phyloP scores from a whole-genome alignment of 495 filamentous ascomycete genomes.

The Lasiosphaeris hirsuta region DNA sequence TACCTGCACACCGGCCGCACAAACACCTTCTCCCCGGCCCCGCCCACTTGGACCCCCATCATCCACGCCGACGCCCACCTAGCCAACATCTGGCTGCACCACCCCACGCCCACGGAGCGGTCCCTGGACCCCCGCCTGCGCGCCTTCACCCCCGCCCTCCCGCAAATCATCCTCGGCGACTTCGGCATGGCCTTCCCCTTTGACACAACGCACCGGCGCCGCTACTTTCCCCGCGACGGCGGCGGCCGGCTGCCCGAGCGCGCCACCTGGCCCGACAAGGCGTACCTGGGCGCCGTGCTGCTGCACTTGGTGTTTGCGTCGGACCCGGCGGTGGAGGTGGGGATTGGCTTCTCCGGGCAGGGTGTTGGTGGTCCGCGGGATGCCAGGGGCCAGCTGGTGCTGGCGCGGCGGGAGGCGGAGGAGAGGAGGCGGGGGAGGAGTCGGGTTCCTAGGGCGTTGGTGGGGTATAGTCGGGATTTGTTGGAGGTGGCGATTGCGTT shows the following conservation, averaged over 20 bases:
- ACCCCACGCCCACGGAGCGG: slow-evolving; percentile 13
- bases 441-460: no score
- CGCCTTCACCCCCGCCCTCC: not conserved
- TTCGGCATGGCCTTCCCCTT: not conserved
- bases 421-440: no score
- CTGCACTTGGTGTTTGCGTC: not conserved
- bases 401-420: no score
- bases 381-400: no score
- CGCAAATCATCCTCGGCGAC: slow-evolving; percentile 7
- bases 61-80: slow-evolving; percentile 6
- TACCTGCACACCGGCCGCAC: slow-evolving; percentile 12
- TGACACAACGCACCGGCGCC: no score
- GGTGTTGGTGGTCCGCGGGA: not conserved
- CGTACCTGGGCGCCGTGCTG: not conserved
- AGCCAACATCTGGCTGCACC: slow-evolving; percentile 16
- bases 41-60: not conserved
- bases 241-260: not conserved
- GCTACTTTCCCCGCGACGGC: not conserved
- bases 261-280: not conserved
- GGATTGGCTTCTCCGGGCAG: not conserved
- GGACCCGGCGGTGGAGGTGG: not conserved
- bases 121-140: not conserved
- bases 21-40: not conserved
- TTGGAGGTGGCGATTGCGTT: no score
- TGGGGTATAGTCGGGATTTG: no score